Percentiles rank a stretch among this genome's conserved stretches.
Evolutionary conservation across 306 rosid species (phyloP).

Genomic region (Ammopiptanthus mongolicus): DNA sequence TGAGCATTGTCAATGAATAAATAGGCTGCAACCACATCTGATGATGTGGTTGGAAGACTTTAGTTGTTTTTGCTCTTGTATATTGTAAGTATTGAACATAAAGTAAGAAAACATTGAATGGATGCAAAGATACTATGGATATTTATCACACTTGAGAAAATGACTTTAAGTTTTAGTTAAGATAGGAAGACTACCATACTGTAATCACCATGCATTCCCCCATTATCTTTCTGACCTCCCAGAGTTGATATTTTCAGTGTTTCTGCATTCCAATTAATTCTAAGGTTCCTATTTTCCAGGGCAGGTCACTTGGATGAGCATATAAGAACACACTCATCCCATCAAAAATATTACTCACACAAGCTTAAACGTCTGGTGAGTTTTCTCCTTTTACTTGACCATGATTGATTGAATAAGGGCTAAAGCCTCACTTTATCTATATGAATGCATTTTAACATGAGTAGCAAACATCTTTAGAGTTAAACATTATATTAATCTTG

Average conservation of each 20-base stretch:
- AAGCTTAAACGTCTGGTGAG: slow-evolving; percentile 78
- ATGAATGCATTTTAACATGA: neutral
- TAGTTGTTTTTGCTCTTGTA: neutral
- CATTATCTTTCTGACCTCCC: slow-evolving; percentile 11
- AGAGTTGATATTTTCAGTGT: neutral
- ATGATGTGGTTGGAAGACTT: neutral
- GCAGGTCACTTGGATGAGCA: slow-evolving; percentile 87
- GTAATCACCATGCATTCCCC: slow-evolving; percentile 1
- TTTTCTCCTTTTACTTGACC: slow-evolving; percentile 15
- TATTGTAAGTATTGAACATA: neutral
- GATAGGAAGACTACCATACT: neutral
- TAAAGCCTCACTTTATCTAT: neutral
- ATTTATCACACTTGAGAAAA: neutral
- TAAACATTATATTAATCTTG: slow-evolving; percentile 11
- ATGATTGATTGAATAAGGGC: neutral
- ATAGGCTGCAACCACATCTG: neutral
- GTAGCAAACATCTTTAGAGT: neutral
- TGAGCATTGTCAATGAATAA: neutral
- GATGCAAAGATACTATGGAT: neutral
- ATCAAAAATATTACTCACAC: slow-evolving; percentile 73
- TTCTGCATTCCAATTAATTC: slow-evolving; percentile 1
- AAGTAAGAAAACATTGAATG: neutral
- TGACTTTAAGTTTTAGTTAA: neutral
- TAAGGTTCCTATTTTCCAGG: slow-evolving; percentile 41
- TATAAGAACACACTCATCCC: slow-evolving; percentile 54